Base-by-base conservation (phyloP, 164 flowering plant species). In the Macadamia tetraphylla region DNA sequence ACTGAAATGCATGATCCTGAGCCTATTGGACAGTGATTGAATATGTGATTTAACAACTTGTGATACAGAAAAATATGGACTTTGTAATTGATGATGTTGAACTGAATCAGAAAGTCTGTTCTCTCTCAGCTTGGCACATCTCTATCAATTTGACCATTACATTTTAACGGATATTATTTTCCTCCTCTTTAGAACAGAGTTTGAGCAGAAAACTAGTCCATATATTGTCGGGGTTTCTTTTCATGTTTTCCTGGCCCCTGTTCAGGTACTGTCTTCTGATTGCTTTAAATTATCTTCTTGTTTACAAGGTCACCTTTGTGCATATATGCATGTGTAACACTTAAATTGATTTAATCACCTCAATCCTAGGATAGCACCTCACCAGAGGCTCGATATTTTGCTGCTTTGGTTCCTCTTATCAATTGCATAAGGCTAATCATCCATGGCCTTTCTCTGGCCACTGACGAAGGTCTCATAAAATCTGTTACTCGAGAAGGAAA, bases 121-220 rank as follows among this genome's bases (percentile, higher is more conserved):
- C 13, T 46, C 51, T 8, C 13, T 46, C 51, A 46, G 51, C 51
- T 46, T 46, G 51, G 51, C 9, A 46, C 9, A 46, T 46, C 51
- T 8, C 13, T 11, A 46, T 46, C 51, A 46, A 46, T 46, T 46
- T 11, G 13, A 46, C 13, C 51, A 46, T 46, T 46, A 8, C 51
- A 46, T 46, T 9, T 9, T 46, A 46, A 46, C 51, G 51, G 13
- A 46, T 35, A 5, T 35, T 35, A 35, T 2, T 8, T 11, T 46
- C 9, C 51, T 65, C 71, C 11, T 40, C 31, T 72, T 61, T 73
- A 58, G 44, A 65, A 61, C 94, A 94, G 97, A 86, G 63, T 64
- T 76, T 94, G 76, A 94, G 98, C 85, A 83, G 98, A 73, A 94
- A 91, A 71, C 77, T 91, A 66, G 97, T 94, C 6, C 98, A 94